These are phyloP conservation scores for Pseudogymnoascus sp. DNA, from an alignment of 2,329 filamentous ascomycete species.

Conservation along the genomic window DNA sequence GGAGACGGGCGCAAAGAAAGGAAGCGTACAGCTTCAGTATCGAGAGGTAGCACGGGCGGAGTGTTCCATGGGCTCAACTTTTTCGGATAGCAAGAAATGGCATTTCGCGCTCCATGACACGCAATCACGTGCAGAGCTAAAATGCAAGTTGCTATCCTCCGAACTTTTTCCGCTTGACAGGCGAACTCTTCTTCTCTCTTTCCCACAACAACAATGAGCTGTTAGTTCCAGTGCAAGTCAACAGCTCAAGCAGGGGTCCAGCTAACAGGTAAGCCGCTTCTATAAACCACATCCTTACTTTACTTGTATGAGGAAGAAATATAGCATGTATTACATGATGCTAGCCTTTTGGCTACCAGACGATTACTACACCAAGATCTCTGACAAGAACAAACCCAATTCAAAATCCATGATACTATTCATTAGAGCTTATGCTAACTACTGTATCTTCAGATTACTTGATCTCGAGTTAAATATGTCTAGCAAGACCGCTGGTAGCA, in stretches of 20 bases:
- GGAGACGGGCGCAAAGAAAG: neutral
- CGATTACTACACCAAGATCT: constrained; percentile 61
- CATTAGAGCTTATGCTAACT: constrained; percentile 12
- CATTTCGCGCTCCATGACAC: constrained; percentile 1
- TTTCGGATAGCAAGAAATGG: neutral
- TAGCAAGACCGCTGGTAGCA: constrained; percentile 10
- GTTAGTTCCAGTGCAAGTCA: neutral
- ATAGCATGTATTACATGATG: constrained; percentile 39
- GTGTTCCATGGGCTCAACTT: neutral
- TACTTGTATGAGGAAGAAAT: constrained; percentile 30
- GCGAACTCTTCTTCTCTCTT: neutral
- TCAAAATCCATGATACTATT: neutral
- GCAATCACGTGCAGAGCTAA: constrained; percentile 4
- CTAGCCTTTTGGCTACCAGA: constrained; percentile 43
- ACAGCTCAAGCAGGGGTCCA: neutral
- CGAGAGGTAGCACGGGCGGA: neutral
- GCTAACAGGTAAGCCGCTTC: constrained; percentile 3
- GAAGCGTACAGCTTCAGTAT: neutral
- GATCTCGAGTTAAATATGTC: constrained; percentile 12
- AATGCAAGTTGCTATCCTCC: neutral
- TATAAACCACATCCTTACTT: neutral
- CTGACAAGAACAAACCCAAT: constrained; percentile 41
- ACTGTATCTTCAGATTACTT: constrained; percentile 8
- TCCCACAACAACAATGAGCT: constrained; percentile 7
- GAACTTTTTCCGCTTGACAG: constrained; percentile 2